A percentile compares a stretch with the other conserved stretches of the same genome.
These are phyloP conservation scores for Lipomyces yamadae DNA, from an alignment of 805 yeast genomes.

Conservation along the genomic window DNA sequence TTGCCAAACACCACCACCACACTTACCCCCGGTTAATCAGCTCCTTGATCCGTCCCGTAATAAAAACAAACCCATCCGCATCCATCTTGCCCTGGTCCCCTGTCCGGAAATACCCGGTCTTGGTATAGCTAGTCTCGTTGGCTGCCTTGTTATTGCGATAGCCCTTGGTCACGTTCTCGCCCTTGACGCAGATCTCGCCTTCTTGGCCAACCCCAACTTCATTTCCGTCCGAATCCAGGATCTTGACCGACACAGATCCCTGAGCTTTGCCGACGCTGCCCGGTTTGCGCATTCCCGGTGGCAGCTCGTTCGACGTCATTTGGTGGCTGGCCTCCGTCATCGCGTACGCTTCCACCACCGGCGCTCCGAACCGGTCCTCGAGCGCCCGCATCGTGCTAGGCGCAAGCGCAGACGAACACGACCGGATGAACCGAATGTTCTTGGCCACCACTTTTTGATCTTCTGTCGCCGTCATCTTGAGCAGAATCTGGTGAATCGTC, in stretches of 20 bases:
- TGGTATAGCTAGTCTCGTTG: conserved; percentile 66
- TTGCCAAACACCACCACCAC: background rate
- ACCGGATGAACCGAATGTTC: conserved; percentile 66
- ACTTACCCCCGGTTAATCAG: conserved; percentile 63
- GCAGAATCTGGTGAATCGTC: conserved; percentile 70
- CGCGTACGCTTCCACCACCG: conserved; percentile 77
- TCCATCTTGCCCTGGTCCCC: conserved; percentile 77
- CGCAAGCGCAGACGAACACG: conserved; percentile 74
- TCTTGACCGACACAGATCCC: conserved; percentile 67
- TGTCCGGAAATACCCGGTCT: conserved; percentile 68
- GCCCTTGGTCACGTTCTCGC: conserved; percentile 71
- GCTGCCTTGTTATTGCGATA: conserved; percentile 75
- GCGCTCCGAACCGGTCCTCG: conserved; percentile 63
- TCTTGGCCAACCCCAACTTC: conserved; percentile 55
- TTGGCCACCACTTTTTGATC: conserved; percentile 51
- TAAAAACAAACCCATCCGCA: conserved; percentile 59
- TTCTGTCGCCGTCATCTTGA: conserved; percentile 57
- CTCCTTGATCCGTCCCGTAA: conserved; percentile 76
- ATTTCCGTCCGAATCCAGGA: conserved; percentile 58
- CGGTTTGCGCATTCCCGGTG: conserved; percentile 66
- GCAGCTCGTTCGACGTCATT: conserved; percentile 72
- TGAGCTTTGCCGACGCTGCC: conserved; percentile 78
- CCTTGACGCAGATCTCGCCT: conserved; percentile 74
- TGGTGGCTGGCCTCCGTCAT: conserved; percentile 79
- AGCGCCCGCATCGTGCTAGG: conserved; percentile 64